Base-by-base conservation (phyloP, 1,284 basidiomycete species). In the Amylostereum areolatum region DNA sequence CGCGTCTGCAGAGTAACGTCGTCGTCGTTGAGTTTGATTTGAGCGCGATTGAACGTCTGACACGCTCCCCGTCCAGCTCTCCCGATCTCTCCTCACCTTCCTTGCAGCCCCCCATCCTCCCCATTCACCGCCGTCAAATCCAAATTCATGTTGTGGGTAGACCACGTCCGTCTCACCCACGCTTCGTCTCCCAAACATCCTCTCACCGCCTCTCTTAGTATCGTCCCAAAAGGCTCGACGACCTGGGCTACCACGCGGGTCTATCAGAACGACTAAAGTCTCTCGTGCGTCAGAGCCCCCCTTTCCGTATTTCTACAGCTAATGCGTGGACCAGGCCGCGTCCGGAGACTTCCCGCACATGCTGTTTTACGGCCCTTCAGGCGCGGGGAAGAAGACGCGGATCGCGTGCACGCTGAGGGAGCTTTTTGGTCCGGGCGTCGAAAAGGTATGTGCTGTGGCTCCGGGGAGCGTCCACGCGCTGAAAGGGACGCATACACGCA, bases 331-430 rank as follows among this genome's bases (percentile, higher is more conserved):
- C 4, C 44, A 91, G 89, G 84, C 92, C 1, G 78, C 84, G 0
- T 89, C 90, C 1, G 90, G 90, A 2, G 97, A 99, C 73, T 97
- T 99, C 62, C 96, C 96, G 5, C 96, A 99, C 65, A 87, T 97
- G 72, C 80, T 99, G 9, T 97, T 99, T 71, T 99, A 98, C 63
- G 97, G 96, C 0, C 97, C 96, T 2, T 92, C 91, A 4, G 96
- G 96, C 18, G 93, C 96, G 7, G 96, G 96, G 18, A 99, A 99
- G 74, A 99, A 99, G 79, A 99, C 97, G 34, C 79, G 97, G 44
- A 95, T 99, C 61, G 88, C 85, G 58, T 91, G 88, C 57, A 93
- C 91, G 5, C 66, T 99, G 46, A 76, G 89, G 56, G 87, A 97
- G 62, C 70, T 99, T 40, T 99, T 94, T 68, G 97, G 96, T 2